Evolutionary conservation across 2,329 filamentous ascomycete genomes (phyloP), one percentile per base, ranked within the genome.

Genomic region (Phoma sp.): DNA sequence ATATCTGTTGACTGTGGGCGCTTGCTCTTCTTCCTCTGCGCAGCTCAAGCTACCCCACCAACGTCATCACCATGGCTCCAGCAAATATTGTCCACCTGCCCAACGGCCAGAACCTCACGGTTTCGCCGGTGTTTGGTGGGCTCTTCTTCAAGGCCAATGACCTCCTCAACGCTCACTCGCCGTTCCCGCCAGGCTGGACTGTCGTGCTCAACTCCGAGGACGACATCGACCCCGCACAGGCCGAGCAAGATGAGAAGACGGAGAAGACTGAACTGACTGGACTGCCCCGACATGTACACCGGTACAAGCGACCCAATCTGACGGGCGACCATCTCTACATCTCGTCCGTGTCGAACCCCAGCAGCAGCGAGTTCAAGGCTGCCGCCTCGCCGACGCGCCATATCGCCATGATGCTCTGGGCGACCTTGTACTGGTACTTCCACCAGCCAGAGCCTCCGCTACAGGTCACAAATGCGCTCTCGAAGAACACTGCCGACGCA

Each of bases 381-480:
- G 84, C 89, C 1, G 86, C 83, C 12, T 96, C 92, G 57, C 91
- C 91, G 0, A 95, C 92, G 1, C 83, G 93, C 37, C 91, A 96
- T 77, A 91, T 96, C 56, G 93, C 93, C 62, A 92, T 97, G 91
- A 96, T 97, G 89, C 83, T 98, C 6, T 98, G 92, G 91, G 87
- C 92, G 28, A 93, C 92, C 1, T 80, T 98, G 34, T 96, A 92
- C 80, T 98, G 93, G 93, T 98, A 98, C 79, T 98, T 97, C 66
- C 93, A 97, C 77, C 91, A 96, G 74, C 83, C 87, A 1, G 83
- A 88, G 64, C 93, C 93, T 0, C 80, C 83, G 18, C 81, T 84
- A 0, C 83, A 85, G 42, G 70, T 95, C 28, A 81, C 81, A 15
- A 90, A 85, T 6, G 78, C 85, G 5, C 80, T 84, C 0, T 90